These are phyloP conservation scores for Bothriochloa decipiens DNA, from an alignment of 176 grass and related monocot species.

Conservation along the genomic window DNA sequence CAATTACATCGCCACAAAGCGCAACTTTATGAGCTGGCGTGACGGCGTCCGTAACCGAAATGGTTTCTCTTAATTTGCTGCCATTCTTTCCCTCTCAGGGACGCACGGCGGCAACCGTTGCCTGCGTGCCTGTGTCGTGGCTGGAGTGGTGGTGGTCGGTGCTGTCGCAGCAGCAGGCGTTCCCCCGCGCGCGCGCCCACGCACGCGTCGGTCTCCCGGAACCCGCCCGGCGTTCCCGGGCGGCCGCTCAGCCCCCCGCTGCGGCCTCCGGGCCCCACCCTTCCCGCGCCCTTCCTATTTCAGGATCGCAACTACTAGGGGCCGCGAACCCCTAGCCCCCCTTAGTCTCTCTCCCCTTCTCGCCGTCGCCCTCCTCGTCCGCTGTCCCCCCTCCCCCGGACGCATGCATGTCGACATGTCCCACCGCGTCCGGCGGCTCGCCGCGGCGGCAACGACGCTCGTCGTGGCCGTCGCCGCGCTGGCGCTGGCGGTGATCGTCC, in stretches of 20 bases:
- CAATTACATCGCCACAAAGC: background rate
- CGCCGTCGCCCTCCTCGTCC: fast-evolving
- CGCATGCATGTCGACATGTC: conserved; percentile 2
- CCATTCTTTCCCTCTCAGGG: too few species aligned
- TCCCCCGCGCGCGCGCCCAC: too few species aligned
- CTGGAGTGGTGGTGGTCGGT: background rate
- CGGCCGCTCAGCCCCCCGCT: conserved; percentile 20
- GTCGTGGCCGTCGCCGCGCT: background rate
- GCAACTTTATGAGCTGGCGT: background rate
- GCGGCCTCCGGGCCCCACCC: background rate
- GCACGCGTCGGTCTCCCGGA: too few species aligned
- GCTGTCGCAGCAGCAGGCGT: background rate
- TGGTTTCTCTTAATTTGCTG: background rate
- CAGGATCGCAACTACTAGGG: conserved; percentile 6
- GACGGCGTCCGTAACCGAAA: too few species aligned
- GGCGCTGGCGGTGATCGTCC: background rate
- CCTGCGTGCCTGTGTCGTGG: too few species aligned
- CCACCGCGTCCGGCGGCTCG: conserved; percentile 30
- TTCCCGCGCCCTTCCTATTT: conserved; percentile 41
- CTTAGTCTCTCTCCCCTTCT: background rate
- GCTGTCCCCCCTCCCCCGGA: background rate
- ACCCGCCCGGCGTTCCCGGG: conserved; percentile 34
- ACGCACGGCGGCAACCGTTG: background rate
- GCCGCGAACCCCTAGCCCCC: conserved; percentile 28
- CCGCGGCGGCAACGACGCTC: background rate